A percentile compares a stretch with the other conserved stretches of the same genome.
Conservation (phyloP, 805 yeast genomes). For the Helenozyma rhizophorensis region DNA sequence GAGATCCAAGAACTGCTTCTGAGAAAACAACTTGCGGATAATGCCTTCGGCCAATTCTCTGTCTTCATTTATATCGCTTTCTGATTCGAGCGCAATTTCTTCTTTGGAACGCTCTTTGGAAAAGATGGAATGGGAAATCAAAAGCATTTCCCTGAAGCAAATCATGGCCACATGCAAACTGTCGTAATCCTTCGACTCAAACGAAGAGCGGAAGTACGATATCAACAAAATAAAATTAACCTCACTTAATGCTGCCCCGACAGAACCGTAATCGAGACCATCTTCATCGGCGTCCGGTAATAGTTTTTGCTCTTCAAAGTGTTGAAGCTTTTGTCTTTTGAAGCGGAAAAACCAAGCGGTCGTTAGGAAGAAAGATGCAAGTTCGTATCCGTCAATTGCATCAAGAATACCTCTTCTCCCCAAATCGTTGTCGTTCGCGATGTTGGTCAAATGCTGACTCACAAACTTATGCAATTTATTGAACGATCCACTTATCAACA, state of each 20-base stretch:
- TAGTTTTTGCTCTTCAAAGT: neutral
- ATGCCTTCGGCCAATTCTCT: constrained; percentile 52
- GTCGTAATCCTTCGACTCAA: constrained; percentile 45
- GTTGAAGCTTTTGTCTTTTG: constrained; percentile 37
- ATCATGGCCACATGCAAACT: constrained; percentile 67
- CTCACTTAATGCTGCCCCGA: constrained; percentile 57
- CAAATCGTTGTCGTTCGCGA: constrained; percentile 11
- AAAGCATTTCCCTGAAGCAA: constrained; percentile 60
- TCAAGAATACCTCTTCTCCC: constrained; percentile 24
- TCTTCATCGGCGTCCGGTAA: constrained; percentile 22
- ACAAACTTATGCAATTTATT: constrained; percentile 57
- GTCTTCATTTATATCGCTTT: constrained; percentile 44
- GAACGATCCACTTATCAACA: constrained; percentile 70
- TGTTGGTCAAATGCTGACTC: constrained; percentile 25
- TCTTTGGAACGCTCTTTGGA: constrained; percentile 15
- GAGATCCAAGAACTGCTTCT: constrained; percentile 52
- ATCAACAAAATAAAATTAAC: constrained; percentile 54
- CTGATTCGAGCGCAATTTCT: constrained; percentile 13
- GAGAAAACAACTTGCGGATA: constrained; percentile 65
- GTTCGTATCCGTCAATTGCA: constrained; percentile 31
- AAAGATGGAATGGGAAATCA: constrained; percentile 43
- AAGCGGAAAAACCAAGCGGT: constrained; percentile 74
- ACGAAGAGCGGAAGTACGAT: constrained; percentile 41
- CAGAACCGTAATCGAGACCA: constrained; percentile 35
- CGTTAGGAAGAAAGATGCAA: constrained; percentile 50